These are phyloP conservation scores for Pleurotus sapidus DNA, from an alignment of 768 basidiomycete species.

Conservation along the genomic window DNA sequence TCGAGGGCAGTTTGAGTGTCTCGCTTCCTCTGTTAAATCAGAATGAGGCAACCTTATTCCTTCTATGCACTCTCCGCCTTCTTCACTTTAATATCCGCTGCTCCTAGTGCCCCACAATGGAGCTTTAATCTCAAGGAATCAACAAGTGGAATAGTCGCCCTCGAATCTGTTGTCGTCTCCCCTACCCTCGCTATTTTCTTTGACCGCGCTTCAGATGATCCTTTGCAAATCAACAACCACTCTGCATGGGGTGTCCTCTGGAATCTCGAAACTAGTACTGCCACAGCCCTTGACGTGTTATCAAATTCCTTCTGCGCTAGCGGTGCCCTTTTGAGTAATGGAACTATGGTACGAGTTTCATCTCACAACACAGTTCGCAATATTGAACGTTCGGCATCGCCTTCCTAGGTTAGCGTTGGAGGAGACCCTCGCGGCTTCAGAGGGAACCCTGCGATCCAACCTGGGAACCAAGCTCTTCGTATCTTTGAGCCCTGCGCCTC, in stretches of 20 bases:
- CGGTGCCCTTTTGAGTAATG: constrained; percentile 48
- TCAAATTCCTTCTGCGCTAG: constrained; percentile 64
- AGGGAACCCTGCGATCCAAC: constrained; percentile 23
- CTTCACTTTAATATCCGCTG: background rate
- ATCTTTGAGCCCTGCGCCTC: constrained; percentile 21
- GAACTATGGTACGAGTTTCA: constrained; percentile 45
- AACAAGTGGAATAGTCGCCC: constrained; percentile 5
- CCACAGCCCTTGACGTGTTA: constrained; percentile 49
- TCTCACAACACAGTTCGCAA: no score
- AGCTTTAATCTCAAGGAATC: background rate
- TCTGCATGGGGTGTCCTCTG: constrained; percentile 52
- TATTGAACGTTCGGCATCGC: no score
- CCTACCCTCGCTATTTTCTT: constrained; percentile 31
- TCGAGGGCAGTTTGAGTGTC: no score
- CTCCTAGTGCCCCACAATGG: constrained; percentile 2
- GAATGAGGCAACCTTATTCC: no score
- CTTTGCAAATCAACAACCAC: constrained; percentile 41
- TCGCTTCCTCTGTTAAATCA: no score
- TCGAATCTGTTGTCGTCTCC: constrained; percentile 20
- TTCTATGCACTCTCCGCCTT: no score
- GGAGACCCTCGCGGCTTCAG: constrained; percentile 43
- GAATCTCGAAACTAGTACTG: constrained; percentile 42
- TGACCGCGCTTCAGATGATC: constrained; percentile 56
- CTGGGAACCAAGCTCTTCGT: constrained; percentile 20
- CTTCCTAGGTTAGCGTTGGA: constrained; percentile 34